phyloP scores from a whole-genome alignment of 768 basidiomycete genomes.

The Inosperma sp. region DNA sequence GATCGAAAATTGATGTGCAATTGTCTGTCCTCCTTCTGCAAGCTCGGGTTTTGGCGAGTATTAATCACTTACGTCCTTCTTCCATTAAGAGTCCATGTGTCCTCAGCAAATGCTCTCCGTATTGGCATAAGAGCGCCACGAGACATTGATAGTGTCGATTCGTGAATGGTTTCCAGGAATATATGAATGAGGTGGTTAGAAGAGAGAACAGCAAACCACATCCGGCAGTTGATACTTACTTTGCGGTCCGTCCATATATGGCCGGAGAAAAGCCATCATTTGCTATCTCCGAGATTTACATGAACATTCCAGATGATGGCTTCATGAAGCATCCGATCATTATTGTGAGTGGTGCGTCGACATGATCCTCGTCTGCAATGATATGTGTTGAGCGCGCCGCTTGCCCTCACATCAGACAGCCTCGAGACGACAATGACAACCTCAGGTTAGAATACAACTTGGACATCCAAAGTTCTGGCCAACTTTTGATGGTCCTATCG shows the following conservation, averaged over 20 bases:
- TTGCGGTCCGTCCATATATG: slow-evolving; percentile 37
- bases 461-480: no score
- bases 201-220: slow-evolving; percentile 30
- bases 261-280: slow-evolving; percentile 39
- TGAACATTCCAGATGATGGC: slow-evolving; percentile 36
- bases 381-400: no score
- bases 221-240: slow-evolving; percentile 39
- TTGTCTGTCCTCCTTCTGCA: no score
- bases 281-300: slow-evolving; percentile 30
- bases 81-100: no score
- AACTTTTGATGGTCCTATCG: slow-evolving; percentile 38
- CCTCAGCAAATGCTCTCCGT: no score
- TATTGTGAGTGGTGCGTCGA: slow-evolving; percentile 25
- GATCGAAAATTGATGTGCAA: no score
- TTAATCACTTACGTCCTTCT: no score
- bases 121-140: no score
- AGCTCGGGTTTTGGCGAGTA: no score
- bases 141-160: slow-evolving; percentile 30
- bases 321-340: slow-evolving; percentile 38
- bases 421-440: no score
- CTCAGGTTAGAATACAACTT: no score
- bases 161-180: slow-evolving; percentile 32
- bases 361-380: slow-evolving; percentile 33
- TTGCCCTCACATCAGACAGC: no score
- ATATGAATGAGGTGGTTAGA: slow-evolving; percentile 33